These are phyloP conservation scores for Aureobasidium sp. DNA, from an alignment of 2,329 filamentous ascomycete species.

Conservation along the genomic window DNA sequence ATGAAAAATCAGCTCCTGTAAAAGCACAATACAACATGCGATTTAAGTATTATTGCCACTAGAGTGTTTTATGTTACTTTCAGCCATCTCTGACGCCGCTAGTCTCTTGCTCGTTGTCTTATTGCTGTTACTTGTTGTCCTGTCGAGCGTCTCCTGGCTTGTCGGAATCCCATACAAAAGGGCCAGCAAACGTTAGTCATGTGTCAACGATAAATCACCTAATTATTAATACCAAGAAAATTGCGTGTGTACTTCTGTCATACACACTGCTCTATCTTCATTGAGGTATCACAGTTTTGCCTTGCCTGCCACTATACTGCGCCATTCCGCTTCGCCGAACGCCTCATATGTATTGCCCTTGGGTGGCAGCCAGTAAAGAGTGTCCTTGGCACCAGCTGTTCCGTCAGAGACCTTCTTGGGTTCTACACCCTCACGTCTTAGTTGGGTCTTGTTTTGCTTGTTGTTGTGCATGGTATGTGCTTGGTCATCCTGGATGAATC, in stretches of 20 bases:
- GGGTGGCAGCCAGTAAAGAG: constrained; percentile 45
- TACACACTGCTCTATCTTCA: neutral
- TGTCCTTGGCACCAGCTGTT: constrained; percentile 37
- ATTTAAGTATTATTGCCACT: neutral
- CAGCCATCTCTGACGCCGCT: neutral
- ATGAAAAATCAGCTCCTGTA: too few species aligned
- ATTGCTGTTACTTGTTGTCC: neutral
- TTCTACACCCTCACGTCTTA: constrained; percentile 61
- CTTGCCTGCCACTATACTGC: constrained; percentile 37
- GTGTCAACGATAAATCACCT: neutral
- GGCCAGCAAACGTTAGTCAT: neutral
- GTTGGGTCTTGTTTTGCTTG: constrained; percentile 70
- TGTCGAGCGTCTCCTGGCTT: neutral
- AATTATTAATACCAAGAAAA: neutral
- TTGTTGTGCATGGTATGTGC: constrained; percentile 61
- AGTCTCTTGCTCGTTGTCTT: neutral
- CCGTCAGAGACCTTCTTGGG: constrained; percentile 43
- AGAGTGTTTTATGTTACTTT: too few species aligned
- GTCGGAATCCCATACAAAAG: neutral
- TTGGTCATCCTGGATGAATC: constrained; percentile 46
- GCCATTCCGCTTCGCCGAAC: constrained; percentile 55
- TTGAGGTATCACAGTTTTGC: constrained; percentile 14
- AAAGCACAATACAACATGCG: neutral
- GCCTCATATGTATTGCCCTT: constrained; percentile 48
- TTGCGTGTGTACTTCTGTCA: too few species aligned